Conservation (phyloP, 2,329 filamentous ascomycete genomes). For the Diplodia intermedia region DNA sequence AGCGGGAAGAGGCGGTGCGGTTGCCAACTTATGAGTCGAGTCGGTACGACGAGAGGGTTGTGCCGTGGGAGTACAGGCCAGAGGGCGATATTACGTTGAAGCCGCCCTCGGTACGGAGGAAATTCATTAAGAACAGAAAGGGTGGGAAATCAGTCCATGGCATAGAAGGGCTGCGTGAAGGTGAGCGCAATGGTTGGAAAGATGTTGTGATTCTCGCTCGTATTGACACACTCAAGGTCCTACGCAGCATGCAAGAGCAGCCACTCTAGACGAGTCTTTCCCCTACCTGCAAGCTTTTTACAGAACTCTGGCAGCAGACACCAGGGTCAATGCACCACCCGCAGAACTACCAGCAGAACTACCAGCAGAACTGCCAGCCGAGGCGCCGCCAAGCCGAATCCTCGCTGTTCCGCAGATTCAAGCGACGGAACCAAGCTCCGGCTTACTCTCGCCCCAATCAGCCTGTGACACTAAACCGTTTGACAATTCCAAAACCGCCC, state of each 20-base stretch:
- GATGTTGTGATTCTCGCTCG: neutral
- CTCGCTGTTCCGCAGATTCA: neutral
- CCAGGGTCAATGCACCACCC: neutral
- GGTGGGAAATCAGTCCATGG: neutral
- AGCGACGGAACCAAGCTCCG: no score
- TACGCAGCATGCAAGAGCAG: neutral
- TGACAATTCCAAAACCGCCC: neutral
- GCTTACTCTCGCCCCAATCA: slow-evolving; percentile 1
- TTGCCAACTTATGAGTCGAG: slow-evolving; percentile 11
- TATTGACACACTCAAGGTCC: neutral
- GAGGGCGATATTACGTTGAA: neutral
- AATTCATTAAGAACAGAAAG: neutral
- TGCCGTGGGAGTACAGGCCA: slow-evolving; percentile 17
- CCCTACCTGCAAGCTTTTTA: slow-evolving; percentile 1
- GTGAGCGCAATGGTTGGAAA: neutral
- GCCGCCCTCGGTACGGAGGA: neutral
- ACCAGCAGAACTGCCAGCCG: slow-evolving; percentile 1
- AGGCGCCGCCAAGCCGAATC: neutral
- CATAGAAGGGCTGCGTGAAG: neutral
- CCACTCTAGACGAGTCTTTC: neutral
- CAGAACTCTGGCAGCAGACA: neutral
- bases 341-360: neutral
- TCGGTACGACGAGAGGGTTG: slow-evolving; percentile 1
- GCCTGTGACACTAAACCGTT: neutral
- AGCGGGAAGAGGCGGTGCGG: slow-evolving; percentile 27